Conservation (phyloP, 805 yeast genomes). For the Kluyveromyces aestuarii region DNA sequence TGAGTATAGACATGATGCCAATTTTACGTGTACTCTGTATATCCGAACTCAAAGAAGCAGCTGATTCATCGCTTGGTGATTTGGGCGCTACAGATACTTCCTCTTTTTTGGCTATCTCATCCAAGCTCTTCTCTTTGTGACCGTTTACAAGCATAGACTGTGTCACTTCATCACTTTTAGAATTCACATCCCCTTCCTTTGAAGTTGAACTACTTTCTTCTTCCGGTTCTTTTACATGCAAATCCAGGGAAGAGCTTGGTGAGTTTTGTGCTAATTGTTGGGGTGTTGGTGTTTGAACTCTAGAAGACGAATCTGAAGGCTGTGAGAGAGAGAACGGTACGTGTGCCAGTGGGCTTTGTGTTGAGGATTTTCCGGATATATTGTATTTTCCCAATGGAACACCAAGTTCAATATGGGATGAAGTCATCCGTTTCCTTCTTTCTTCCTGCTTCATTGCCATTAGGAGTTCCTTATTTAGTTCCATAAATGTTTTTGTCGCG, state of each 20-base stretch:
- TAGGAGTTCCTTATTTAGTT: slow-evolving; percentile 23
- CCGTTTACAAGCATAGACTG: background rate
- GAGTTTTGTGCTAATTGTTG: background rate
- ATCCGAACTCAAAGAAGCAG: background rate
- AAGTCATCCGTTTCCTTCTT: slow-evolving; percentile 22
- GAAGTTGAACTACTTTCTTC: background rate
- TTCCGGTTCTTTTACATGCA: background rate
- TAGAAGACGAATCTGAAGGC: background rate
- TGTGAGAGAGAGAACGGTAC: background rate
- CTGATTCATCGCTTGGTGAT: background rate
- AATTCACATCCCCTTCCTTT: background rate
- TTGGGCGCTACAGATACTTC: background rate
- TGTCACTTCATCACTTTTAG: background rate
- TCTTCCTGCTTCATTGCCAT: slow-evolving; percentile 27
- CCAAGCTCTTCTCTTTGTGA: background rate
- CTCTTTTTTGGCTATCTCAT: background rate
- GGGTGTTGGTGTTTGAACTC: background rate
- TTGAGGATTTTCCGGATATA: slow-evolving; percentile 6
- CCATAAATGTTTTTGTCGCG: slow-evolving; percentile 26
- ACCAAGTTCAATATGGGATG: slow-evolving; percentile 9
- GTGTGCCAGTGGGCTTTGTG: background rate
- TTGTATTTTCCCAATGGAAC: slow-evolving; percentile 5
- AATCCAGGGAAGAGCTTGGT: background rate
- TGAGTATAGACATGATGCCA: slow-evolving; percentile 20
- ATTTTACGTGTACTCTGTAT: slow-evolving; percentile 10